A percentile compares a stretch with the other conserved stretches of the same genome.
Conservation (phyloP, 768 basidiomycete species). For the Naematelia aurantialba region DNA sequence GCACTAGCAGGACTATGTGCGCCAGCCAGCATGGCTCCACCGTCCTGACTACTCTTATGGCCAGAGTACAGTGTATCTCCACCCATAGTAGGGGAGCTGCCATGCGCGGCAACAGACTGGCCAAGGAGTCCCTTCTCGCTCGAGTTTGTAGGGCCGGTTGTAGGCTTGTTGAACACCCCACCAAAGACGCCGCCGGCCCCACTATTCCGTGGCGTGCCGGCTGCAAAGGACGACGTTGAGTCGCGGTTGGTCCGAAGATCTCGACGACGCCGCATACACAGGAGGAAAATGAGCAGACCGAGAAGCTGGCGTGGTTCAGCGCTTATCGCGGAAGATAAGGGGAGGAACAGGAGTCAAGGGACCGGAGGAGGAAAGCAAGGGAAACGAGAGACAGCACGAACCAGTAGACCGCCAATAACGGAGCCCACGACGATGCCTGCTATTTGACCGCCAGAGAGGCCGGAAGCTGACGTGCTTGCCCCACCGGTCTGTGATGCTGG, state of each 20-base stretch:
- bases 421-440: constrained; percentile 45
- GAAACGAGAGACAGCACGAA: constrained; percentile 7
- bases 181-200: constrained; percentile 24
- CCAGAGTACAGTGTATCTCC: constrained; percentile 35
- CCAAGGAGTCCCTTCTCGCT: constrained; percentile 41
- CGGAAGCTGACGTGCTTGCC: neutral
- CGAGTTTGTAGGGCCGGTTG: constrained; percentile 11
- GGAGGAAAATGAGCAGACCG: constrained; percentile 25
- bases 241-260: constrained; percentile 15
- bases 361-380: too few relatives aligned
- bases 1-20: constrained; percentile 4
- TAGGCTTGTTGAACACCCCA: constrained; percentile 13
- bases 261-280: constrained; percentile 20
- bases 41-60: constrained; percentile 4
- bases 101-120: constrained; percentile 7
- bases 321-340: too few relatives aligned
- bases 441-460: constrained; percentile 34
- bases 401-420: constrained; percentile 43
- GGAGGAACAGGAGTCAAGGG: too few relatives aligned
- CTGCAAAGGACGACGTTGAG: constrained; percentile 25
- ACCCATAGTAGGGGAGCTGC: constrained; percentile 33
- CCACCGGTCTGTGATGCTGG: constrained; percentile 11
- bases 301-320: constrained; percentile 17
- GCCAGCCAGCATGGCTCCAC: neutral
- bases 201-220: neutral